Evolutionary conservation across 2,329 filamentous ascomycete genomes (phyloP).

Genomic region (Neofusicoccum kwambonambiense): DNA sequence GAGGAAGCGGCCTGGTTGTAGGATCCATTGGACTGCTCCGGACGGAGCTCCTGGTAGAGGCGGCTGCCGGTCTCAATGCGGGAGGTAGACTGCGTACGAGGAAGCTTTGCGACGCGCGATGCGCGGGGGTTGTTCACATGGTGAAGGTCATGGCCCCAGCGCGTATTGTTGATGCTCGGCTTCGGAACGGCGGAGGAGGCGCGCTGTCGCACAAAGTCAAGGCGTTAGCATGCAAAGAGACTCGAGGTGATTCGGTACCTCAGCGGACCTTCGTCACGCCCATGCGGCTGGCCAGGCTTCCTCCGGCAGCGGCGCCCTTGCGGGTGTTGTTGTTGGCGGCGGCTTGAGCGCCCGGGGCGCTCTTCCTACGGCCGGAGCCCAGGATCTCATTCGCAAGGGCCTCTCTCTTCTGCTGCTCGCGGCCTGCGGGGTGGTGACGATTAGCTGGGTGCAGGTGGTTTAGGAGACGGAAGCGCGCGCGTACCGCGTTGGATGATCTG

Average conservation of each 20-base stretch:
- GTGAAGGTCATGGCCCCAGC: constrained; percentile 73
- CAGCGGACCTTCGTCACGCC: constrained; percentile 66
- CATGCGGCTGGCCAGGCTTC: constrained; percentile 64
- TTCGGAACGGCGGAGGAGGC: constrained; percentile 18
- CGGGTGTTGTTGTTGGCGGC: constrained; percentile 38
- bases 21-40: constrained; percentile 28
- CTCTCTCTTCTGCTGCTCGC: constrained; percentile 70
- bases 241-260: neutral
- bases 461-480: neutral
- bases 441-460: constrained; percentile 17
- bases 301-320: constrained; percentile 42
- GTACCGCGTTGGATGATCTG: constrained; percentile 17
- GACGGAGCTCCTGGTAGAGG: constrained; percentile 41
- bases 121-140: constrained; percentile 33
- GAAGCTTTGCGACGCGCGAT: constrained; percentile 33
- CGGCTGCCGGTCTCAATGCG: constrained; percentile 43
- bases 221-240: neutral
- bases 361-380: constrained; percentile 58
- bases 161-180: constrained; percentile 53
- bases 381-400: constrained; percentile 72
- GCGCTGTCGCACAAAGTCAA: constrained; percentile 24
- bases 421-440: constrained; percentile 29
- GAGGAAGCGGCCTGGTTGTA: constrained; percentile 28
- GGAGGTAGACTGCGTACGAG: constrained; percentile 39
- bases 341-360: constrained; percentile 50